Evolutionary conservation across 805 yeast genomes (phyloP).

Genomic region (Kazachstania taianensis): DNA sequence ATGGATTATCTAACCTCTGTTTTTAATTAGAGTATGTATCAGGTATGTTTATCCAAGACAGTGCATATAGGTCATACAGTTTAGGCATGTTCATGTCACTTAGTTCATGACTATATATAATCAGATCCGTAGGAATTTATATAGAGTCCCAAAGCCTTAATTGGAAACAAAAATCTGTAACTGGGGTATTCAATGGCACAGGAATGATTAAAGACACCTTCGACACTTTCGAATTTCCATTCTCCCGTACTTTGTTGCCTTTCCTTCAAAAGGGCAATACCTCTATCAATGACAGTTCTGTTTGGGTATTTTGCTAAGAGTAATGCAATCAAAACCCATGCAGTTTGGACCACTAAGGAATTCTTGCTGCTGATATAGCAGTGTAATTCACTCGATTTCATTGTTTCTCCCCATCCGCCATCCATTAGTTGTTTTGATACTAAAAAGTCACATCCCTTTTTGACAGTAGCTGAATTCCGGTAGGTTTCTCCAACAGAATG

Average conservation of each 20-base stretch:
- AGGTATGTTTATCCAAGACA: too few relatives aligned
- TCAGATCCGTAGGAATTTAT: conserved; percentile 8
- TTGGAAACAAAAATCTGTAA: conserved; percentile 79
- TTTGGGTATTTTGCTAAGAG: conserved; percentile 76
- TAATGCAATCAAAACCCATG: conserved; percentile 85
- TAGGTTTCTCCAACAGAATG: conserved; percentile 58
- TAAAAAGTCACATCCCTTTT: conserved; percentile 77
- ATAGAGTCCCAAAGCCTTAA: conserved; percentile 84
- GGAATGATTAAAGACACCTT: conserved; percentile 93
- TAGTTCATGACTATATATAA: conserved; percentile 2
- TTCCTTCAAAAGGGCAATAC: conserved; percentile 49
- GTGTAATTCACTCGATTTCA: conserved; percentile 78
- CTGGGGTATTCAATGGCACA: conserved; percentile 94
- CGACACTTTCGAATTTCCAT: conserved; percentile 75
- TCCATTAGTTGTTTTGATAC: conserved; percentile 65
- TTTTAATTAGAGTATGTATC: too few relatives aligned
- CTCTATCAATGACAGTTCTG: conserved; percentile 47
- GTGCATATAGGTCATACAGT: too few relatives aligned
- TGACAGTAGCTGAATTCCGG: conserved; percentile 48
- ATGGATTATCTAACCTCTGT: too few relatives aligned
- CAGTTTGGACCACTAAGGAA: conserved; percentile 76
- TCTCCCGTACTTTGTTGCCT: conserved; percentile 72
- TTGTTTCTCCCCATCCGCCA: conserved; percentile 97
- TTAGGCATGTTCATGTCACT: too few relatives aligned
- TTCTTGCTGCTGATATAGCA: conserved; percentile 55